Evolutionary conservation across 2,329 filamentous ascomycete species (phyloP).

Genomic region (Orbilia javanica): DNA sequence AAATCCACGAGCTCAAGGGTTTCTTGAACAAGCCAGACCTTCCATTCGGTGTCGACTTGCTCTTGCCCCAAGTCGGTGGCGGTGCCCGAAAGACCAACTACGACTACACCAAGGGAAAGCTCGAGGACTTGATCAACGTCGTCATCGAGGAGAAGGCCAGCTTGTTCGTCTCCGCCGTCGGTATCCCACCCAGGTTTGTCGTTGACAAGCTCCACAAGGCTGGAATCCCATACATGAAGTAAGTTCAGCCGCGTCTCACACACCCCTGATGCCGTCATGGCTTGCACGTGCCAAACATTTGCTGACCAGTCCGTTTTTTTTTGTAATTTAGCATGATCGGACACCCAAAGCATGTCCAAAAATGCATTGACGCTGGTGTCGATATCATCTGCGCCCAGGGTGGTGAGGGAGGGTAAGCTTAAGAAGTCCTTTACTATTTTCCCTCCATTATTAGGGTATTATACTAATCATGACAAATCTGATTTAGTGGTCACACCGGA

Average conservation of each 20-base stretch:
- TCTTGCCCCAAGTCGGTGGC: constrained; percentile 94
- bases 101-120: constrained; percentile 99
- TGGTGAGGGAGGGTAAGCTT: constrained; percentile 81
- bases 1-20: constrained; percentile 88
- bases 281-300: background rate
- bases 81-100: constrained; percentile 84
- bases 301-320: constrained; percentile 22
- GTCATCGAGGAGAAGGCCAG: constrained; percentile 91
- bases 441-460: background rate
- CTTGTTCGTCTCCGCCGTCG: constrained; percentile 96
- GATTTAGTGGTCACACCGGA: constrained; percentile 80
- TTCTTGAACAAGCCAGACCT: constrained; percentile 90
- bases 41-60: constrained; percentile 92
- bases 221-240: constrained; percentile 95
- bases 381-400: constrained; percentile 99
- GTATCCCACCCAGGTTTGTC: constrained; percentile 87
- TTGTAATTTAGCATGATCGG: constrained; percentile 80
- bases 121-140: constrained; percentile 88
- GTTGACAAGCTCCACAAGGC: constrained; percentile 89
- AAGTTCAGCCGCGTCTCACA: constrained; percentile 64
- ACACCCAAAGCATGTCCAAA: constrained; percentile 98
- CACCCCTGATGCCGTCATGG: background rate
- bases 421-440: background rate
- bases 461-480: constrained; percentile 12
- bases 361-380: constrained; percentile 89